A percentile compares a stretch with the other conserved stretches of the same genome.
These are phyloP conservation scores for Aquilaria sinensis DNA, from an alignment of 345 rosid genomes.

Conservation along the genomic window DNA sequence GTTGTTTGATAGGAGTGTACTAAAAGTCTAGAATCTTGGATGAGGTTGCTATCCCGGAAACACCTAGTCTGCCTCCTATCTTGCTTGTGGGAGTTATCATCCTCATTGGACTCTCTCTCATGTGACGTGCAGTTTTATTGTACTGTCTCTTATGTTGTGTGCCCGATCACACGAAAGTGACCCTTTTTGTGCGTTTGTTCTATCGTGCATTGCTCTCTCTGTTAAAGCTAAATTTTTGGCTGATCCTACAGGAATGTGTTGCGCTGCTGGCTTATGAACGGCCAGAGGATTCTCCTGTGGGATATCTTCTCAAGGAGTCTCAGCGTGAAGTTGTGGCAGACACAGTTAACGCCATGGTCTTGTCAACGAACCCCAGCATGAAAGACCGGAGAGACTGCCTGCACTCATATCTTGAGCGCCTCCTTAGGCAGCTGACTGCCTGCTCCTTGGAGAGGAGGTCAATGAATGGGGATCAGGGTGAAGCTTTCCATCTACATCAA, in stretches of 20 bases:
- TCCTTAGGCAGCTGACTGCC: slow-evolving; percentile 74
- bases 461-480: slow-evolving; percentile 75
- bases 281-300: slow-evolving; percentile 60
- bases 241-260: slow-evolving; percentile 58
- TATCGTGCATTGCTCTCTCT: not conserved
- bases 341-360: slow-evolving; percentile 68
- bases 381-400: slow-evolving; percentile 42
- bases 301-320: slow-evolving; percentile 66
- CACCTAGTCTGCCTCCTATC: no score
- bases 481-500: slow-evolving; percentile 60
- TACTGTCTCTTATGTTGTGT: no score
- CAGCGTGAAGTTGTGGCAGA: slow-evolving; percentile 93
- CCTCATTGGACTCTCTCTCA: no score
- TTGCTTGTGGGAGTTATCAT: no score
- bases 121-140: no score
- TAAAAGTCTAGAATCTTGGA: no score
- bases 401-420: slow-evolving; percentile 65
- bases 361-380: slow-evolving; percentile 63
- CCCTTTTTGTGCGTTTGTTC: not conserved
- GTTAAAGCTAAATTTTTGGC: slow-evolving; percentile 1
- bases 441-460: slow-evolving; percentile 75
- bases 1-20: no score
- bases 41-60: no score
- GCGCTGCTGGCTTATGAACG: slow-evolving; percentile 75
- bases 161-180: no score